These are phyloP conservation scores for Adansonia rubrostipa DNA, from an alignment of 441 rosid species.

Conservation along the genomic window DNA sequence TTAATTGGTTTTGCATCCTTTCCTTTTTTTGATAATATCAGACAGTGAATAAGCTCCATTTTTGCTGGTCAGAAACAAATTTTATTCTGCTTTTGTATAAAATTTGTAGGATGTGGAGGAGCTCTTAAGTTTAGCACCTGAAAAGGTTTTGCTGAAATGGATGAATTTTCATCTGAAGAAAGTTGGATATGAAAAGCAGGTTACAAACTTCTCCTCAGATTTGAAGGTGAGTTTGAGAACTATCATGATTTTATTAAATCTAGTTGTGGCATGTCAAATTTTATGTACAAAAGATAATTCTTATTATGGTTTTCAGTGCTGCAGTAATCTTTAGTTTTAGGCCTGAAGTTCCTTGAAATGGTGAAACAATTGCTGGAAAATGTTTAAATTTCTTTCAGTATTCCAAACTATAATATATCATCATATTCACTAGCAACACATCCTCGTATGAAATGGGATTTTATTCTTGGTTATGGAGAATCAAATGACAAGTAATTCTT, in stretches of 20 bases:
- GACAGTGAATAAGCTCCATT: background rate
- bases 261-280: background rate
- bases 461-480: background rate
- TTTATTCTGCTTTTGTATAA: conserved; percentile 19
- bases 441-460: background rate
- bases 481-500: background rate
- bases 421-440: background rate
- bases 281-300: conserved; percentile 2
- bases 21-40: conserved; percentile 17
- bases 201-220: conserved; percentile 91
- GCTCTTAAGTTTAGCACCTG: conserved; percentile 88
- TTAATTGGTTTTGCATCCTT: background rate
- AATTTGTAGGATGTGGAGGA: conserved; percentile 88
- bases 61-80: conserved; percentile 13
- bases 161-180: conserved; percentile 97
- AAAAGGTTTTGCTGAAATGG: conserved; percentile 93
- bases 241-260: background rate
- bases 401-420: background rate
- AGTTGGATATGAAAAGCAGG: conserved; percentile 83
- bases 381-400: background rate
- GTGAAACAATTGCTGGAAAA: conserved; percentile 4
- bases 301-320: background rate
- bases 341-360: background rate
- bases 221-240: conserved; percentile 67
- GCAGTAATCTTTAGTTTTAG: background rate